Base-by-base conservation (phyloP, 129 eudicot species). In the Pseudognaphalium luteoalbum region DNA sequence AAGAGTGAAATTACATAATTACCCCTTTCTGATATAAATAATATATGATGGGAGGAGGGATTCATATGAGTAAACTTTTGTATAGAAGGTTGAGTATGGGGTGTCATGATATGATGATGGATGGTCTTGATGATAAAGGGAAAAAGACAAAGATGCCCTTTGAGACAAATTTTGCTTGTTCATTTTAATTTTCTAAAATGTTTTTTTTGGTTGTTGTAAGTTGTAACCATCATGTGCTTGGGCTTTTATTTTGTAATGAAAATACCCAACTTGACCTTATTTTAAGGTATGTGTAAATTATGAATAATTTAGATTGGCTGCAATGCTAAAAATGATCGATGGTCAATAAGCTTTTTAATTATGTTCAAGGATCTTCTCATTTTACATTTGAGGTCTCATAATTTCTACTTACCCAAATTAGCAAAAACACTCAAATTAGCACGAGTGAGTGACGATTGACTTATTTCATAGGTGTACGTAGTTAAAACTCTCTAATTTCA, bases 121-220 rank as follows among this genome's bases (percentile, higher is more conserved):
- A 22, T 73, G 68, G n/a, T 25, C 28, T 0, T 74, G 78, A 32
- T 29, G 72, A 50, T 17, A 30, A 79, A 50, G 73, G 57, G 41
- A 42, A 25, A 72, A 80, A 66, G 83, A 72, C 83, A 12, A 80
- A 56, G 59, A 80, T 80, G 39, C 74, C 79, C 79, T 62, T 65
- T 66, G 70, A 80, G 69, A 73, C 47, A 80, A 73, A 80, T 80
- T 80, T 80, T 80, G 79, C 65, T 22, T 14, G 15, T 80, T 41
- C 0, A 9, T 80, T 54, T 79, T 79, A 25, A 2, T 51, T 51
- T 57, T 33, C 32, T 34, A 37, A 21, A 14, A 68, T 68, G 75
- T 77, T 60, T 58, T 76, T 68, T 6, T 5, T 41, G 15, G 17
- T 44, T 61, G n/a, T 10, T 7, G 44, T 4, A 4, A 34, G 37